Conservation (phyloP, 2,329 filamentous ascomycete species). For the Penicillium sp. region DNA sequence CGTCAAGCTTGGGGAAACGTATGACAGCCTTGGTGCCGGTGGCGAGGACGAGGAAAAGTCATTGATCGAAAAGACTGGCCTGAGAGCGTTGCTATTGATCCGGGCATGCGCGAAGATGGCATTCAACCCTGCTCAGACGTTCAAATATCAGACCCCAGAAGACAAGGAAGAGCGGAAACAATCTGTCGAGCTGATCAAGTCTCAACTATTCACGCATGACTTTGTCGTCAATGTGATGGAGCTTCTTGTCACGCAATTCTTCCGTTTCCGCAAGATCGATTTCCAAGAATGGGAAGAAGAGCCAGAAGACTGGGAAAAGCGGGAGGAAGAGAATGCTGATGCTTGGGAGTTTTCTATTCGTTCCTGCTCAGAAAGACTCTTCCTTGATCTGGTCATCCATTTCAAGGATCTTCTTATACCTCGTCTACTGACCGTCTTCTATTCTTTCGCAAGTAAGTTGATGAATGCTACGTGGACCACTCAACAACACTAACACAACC, state of each 20-base stretch:
- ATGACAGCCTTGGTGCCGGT: conserved; percentile 44
- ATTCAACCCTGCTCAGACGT: conserved; percentile 76
- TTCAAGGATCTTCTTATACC: conserved; percentile 80
- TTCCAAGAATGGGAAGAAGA: conserved; percentile 92
- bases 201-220: conserved; percentile 71
- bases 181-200: conserved; percentile 69
- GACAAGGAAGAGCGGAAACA: conserved; percentile 74
- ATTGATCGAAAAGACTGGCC: conserved; percentile 73
- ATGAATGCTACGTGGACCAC: not conserved
- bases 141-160: conserved; percentile 76
- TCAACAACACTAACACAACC: conserved; percentile 15
- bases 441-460: conserved; percentile 67
- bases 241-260: conserved; percentile 80
- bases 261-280: conserved; percentile 82
- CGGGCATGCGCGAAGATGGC: conserved; percentile 83
- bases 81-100: conserved; percentile 81
- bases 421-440: conserved; percentile 80
- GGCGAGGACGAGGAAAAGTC: conserved; percentile 52
- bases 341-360: conserved; percentile 92
- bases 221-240: conserved; percentile 82
- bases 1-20: conserved; percentile 73
- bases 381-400: conserved; percentile 85
- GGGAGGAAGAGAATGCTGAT: conserved; percentile 80
- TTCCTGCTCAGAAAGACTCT: conserved; percentile 89
- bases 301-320: conserved; percentile 91